phyloP scores from a whole-genome alignment of 345 rosid genomes.

The Luvunga scandens region DNA sequence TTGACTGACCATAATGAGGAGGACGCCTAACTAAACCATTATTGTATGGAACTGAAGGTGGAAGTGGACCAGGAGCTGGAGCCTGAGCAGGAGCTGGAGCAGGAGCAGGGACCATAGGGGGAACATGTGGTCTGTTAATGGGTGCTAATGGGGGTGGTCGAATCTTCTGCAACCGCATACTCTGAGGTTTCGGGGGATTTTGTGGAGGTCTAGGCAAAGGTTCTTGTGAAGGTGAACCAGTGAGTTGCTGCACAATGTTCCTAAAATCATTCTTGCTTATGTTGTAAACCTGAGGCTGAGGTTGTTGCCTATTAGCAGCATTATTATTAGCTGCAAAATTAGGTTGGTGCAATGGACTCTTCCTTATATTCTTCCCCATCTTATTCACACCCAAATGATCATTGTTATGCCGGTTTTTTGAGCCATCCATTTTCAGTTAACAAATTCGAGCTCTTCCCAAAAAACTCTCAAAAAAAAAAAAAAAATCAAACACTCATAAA shows the following conservation, averaged over 20 bases:
- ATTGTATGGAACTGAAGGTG: constrained; percentile 28
- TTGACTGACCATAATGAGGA: constrained; percentile 18
- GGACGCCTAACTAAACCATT: constrained; percentile 27
- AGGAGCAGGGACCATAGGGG: constrained; percentile 35
- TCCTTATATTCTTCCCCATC: constrained; percentile 74
- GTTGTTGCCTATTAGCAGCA: constrained; percentile 57
- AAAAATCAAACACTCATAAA: background rate
- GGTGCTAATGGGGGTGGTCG: constrained; percentile 79
- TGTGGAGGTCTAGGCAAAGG: constrained; percentile 75
- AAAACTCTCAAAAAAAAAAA: background rate
- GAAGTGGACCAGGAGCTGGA: constrained; percentile 24
- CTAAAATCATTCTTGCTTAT: constrained; percentile 90
- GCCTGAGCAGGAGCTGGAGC: constrained; percentile 14
- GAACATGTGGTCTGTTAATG: constrained; percentile 51
- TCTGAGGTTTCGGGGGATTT: constrained; percentile 72
- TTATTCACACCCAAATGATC: constrained; percentile 89
- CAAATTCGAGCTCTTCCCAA: constrained; percentile 8
- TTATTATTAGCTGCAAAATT: constrained; percentile 43
- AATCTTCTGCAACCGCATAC: constrained; percentile 75
- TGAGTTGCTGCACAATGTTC: constrained; percentile 85
- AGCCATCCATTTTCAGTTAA: constrained; percentile 58
- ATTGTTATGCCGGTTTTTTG: constrained; percentile 57
- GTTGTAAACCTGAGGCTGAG: constrained; percentile 90
- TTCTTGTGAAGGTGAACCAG: constrained; percentile 84
- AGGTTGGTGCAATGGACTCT: constrained; percentile 87